Percentiles rank a stretch among this genome's conserved stretches.
phyloP scores from a whole-genome alignment of 306 rosid species.

The Boehmeria nivea region DNA sequence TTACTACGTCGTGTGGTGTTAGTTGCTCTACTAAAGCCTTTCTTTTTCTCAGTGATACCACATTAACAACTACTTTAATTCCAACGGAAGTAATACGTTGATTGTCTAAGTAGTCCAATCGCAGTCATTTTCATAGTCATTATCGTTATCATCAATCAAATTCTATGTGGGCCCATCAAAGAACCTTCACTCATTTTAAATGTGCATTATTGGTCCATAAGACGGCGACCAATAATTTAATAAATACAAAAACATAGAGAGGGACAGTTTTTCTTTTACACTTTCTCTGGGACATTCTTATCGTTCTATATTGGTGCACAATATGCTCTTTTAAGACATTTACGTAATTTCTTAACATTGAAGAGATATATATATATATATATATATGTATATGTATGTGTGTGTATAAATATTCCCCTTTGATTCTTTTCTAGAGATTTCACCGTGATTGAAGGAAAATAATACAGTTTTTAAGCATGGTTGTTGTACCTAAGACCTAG shows the following conservation, averaged over 20 bases:
- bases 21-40: too few species aligned
- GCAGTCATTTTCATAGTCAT: background rate
- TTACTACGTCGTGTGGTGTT: too few species aligned
- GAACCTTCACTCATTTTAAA: constrained; percentile 3
- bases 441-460: too few species aligned
- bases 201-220: background rate
- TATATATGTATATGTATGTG: background rate
- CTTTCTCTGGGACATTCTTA: constrained; percentile 10
- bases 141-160: constrained; percentile 12
- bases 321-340: constrained; percentile 8
- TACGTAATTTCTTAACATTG: background rate
- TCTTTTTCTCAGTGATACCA: too few species aligned
- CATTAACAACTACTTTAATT: too few species aligned
- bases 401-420: background rate
- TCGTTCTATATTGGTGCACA: constrained; percentile 6
- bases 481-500: too few species aligned
- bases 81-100: too few species aligned
- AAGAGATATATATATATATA: background rate
- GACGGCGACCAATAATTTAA: constrained; percentile 6
- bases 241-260: background rate
- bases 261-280: too few species aligned
- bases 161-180: constrained; percentile 21
- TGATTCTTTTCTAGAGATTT: too few species aligned
- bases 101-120: too few species aligned
- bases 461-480: too few species aligned